Base-by-base conservation (phyloP, 2,329 filamentous ascomycete genomes). In the Fusarium setosum region DNA sequence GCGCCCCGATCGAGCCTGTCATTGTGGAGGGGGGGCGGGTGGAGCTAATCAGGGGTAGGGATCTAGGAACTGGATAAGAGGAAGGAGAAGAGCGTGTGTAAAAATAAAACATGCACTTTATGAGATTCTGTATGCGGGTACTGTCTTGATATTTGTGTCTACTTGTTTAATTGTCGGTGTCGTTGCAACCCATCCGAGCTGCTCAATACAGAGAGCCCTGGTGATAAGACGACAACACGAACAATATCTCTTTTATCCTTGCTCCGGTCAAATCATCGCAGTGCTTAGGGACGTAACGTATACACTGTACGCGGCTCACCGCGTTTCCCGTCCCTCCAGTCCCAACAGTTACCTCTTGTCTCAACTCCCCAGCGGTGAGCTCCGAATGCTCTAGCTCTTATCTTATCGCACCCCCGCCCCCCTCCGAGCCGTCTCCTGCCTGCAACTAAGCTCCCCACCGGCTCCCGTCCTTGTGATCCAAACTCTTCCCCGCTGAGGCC, bases 371-470 rank as follows among this genome's bases (percentile, higher is more conserved):
- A 61, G 56, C 70, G 70, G 70, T 52, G 67, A 73, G 70, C 69
- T 73, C 70, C 70, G 70, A 59, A 65, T n/a, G n/a, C n/a, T n/a
- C n/a, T n/a, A n/a, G 58, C 63, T 64, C 69, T 73, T 73, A 73
- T 74, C 72, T 74, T 73, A 74, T 73, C 71, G 61, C 47, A 56
- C 64, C 44, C 50, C 62, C 59, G 61, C 68, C 62, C 56, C 61
- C 52, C 67, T 62, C 59, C 66, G 64, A 44, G 37, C 62, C 49
- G 56, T 54, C 59, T 51, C 53, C 59, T n/a, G n/a, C n/a, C n/a
- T n/a, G n/a, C n/a, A n/a, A n/a, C n/a, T n/a, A n/a, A n/a, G n/a
- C n/a, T n/a, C 67, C 59, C 62, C 67, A 55, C 68, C 53, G 44
- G 56, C 58, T 61, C 38, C 61, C 61, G 48, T 53, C 42, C 54